A percentile compares a stretch with the other conserved stretches of the same genome.
Conservation (phyloP, 192 early-diverging fungal species). For the Gaertneriomyces sp. region DNA sequence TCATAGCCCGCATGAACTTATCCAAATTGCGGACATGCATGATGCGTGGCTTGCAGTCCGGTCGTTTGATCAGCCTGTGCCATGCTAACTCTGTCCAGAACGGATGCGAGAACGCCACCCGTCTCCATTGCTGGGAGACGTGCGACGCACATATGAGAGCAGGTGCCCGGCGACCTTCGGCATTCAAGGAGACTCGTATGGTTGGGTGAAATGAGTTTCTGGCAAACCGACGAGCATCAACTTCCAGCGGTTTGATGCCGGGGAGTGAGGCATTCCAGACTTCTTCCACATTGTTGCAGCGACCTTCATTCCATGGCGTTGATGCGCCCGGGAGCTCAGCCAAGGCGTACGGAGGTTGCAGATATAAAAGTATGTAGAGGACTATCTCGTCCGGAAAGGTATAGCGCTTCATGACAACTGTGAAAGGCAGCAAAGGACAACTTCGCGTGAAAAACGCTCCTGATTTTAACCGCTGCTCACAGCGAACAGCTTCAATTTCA, state of each 20-base stretch:
- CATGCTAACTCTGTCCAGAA: slow-evolving; percentile 26
- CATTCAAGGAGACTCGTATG: no score
- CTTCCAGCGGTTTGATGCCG: background rate
- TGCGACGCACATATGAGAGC: background rate
- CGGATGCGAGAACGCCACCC: slow-evolving; percentile 12
- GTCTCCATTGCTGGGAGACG: slow-evolving; percentile 17
- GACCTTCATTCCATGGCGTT: slow-evolving; percentile 21
- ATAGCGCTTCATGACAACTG: no score
- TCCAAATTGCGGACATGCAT: background rate
- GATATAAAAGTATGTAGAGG: slow-evolving; percentile 1
- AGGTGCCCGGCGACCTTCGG: background rate
- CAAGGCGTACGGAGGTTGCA: slow-evolving; percentile 16
- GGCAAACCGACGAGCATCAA: background rate
- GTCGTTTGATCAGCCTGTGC: background rate
- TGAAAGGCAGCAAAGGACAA: no score
- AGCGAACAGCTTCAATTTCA: no score
- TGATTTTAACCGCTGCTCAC: no score
- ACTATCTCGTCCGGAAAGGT: slow-evolving; percentile 5
- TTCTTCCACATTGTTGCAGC: slow-evolving; percentile 7
- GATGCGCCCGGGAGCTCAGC: background rate
- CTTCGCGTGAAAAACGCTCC: no score
- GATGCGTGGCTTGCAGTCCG: no score
- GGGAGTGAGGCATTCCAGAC: slow-evolving; percentile 6
- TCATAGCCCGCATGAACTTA: background rate
- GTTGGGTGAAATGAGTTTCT: background rate